Evolutionary conservation across 805 yeast species (phyloP).

Genomic region (Kuraishia molischiana): DNA sequence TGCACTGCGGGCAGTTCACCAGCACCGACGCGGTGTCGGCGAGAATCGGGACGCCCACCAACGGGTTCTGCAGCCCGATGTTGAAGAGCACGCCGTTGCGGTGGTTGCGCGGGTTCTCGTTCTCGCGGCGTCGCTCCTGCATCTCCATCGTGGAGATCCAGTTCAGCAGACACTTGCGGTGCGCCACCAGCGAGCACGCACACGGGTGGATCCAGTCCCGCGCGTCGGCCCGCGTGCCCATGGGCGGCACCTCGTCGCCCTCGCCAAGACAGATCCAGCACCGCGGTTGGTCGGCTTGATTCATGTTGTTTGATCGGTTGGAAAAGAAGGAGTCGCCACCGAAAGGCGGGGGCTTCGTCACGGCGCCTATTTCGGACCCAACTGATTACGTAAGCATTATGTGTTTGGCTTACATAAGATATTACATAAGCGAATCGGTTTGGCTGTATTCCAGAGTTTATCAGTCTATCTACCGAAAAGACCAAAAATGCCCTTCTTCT

Average conservation of each 20-base stretch:
- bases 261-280: slow-evolving; percentile 21
- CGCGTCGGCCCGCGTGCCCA: slow-evolving; percentile 17
- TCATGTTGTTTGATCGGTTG: too few species aligned
- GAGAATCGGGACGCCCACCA: background rate
- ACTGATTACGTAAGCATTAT: too few species aligned
- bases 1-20: slow-evolving; percentile 28
- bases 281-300: background rate
- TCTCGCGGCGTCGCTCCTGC: slow-evolving; percentile 8
- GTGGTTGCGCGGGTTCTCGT: slow-evolving; percentile 1
- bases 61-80: background rate
- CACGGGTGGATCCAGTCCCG: slow-evolving; percentile 36
- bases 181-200: slow-evolving; percentile 33
- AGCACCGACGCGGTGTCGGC: slow-evolving; percentile 2
- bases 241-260: slow-evolving; percentile 20
- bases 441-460: too few species aligned
- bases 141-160: slow-evolving; percentile 26
- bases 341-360: too few species aligned
- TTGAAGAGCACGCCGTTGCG: slow-evolving; percentile 2
- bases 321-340: too few species aligned
- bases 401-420: too few species aligned
- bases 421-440: too few species aligned
- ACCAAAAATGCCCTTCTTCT: slow-evolving; percentile 67
- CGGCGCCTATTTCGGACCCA: too few species aligned
- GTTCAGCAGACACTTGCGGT: slow-evolving; percentile 30
- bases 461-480: slow-evolving; percentile 59